Percentiles rank a stretch among this genome's conserved stretches.
These are phyloP conservation scores for Chaetomium fimeti DNA, from an alignment of 495 filamentous ascomycete genomes.

Conservation along the genomic window DNA sequence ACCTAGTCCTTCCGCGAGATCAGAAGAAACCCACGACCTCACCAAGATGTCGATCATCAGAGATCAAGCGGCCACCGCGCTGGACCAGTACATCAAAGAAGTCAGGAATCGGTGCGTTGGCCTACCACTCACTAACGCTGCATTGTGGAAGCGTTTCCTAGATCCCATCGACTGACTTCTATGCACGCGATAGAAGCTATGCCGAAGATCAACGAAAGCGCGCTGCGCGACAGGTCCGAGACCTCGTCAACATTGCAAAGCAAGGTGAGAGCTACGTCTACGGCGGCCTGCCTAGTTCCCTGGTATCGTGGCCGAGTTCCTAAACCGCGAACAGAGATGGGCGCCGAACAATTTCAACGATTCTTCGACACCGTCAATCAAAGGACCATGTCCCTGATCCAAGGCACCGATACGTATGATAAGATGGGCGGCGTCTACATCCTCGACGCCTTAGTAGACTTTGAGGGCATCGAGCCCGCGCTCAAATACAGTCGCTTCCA, in stretches of 20 bases:
- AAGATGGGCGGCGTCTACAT: conserved; percentile 88
- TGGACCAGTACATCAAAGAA: conserved; percentile 38
- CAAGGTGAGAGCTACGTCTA: conserved; percentile 33
- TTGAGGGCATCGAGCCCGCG: conserved; percentile 90
- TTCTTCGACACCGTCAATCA: conserved; percentile 78
- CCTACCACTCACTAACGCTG: background rate
- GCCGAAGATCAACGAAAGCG: conserved; percentile 44
- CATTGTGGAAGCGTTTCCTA: background rate
- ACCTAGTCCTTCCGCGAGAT: conserved; percentile 20
- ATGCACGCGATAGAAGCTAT: conserved; percentile 21
- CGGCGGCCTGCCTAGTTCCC: background rate
- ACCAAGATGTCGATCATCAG: conserved; percentile 36
- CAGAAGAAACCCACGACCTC: conserved; percentile 4
- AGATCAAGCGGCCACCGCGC: conserved; percentile 33
- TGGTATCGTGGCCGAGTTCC: background rate
- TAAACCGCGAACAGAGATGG: conserved; percentile 59
- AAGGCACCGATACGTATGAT: conserved; percentile 80
- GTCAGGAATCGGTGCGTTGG: conserved; percentile 34
- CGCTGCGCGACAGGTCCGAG: conserved; percentile 43
- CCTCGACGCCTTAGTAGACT: conserved; percentile 88
- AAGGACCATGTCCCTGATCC: conserved; percentile 71
- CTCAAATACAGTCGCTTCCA: conserved; percentile 93
- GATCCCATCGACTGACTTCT: conserved; percentile 16
- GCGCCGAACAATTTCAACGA: conserved; percentile 69
- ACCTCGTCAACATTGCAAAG: conserved; percentile 41